Base-by-base conservation (phyloP, 192 early-diverging fungal species). In the Coemansia furcata region DNA sequence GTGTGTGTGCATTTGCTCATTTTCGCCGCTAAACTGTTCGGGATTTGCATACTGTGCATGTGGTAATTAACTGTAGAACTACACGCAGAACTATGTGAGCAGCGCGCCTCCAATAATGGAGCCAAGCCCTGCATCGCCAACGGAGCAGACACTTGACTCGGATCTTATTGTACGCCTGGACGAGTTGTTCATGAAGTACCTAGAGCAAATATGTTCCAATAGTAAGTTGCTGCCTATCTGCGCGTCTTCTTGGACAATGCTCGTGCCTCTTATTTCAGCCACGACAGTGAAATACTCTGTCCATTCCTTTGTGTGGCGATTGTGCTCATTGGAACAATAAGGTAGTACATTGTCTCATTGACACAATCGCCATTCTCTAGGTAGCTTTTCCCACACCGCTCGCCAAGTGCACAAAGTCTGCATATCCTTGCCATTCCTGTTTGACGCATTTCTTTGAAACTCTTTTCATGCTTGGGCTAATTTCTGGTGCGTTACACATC, bases 181-280 rank as follows among this genome's bases (percentile, higher is more conserved):
- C 75, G 87, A 86, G 57, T 78, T 90, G 3, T 90, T 90, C 63
- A 84, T 88, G 73, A 86, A 77, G 38, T 90, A 89, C 42, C 82
- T 90, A 21, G 85, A 88, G 68, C 74, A 84, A 26, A 83, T 90
- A 23, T 90, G 89, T 59, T 90, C 89, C 3, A 82, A 90, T 69
- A 78, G 86, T 86, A 88, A 85, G 68, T 77, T 15, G 55, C 30
- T 14, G 26, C 11, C 54, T 15, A 14, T 35, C 12, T 12, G 32
- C 54, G 9, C n/a, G 17, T 36, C 19, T 32, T 14, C n/a, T 36
- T 21, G 39, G 33, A 63, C 66, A 59, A 50, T 54, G 19, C n/a
- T 5, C 30, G 14, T 38, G 29, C 33, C 52, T 47, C 61, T 14
- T 35, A 14, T n/a, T 21, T 36, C 32, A 58, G 55, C 55, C 55